Conservation (phyloP, 768 basidiomycete species). For the Mycena albidolilacea region DNA sequence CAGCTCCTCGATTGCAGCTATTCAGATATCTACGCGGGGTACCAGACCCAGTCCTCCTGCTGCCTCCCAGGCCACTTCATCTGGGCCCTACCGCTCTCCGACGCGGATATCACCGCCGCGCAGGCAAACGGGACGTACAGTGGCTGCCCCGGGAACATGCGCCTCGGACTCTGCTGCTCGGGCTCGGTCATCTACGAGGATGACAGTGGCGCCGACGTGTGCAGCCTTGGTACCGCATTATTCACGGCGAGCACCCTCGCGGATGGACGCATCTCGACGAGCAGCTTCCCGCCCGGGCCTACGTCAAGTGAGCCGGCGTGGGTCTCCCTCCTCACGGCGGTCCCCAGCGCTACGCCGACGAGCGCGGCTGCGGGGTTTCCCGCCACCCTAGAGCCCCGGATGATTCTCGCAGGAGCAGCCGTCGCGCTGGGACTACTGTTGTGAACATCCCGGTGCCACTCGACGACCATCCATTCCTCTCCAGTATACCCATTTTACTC, state of each 20-base stretch:
- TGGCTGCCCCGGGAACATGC: constrained; percentile 25
- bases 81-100: constrained; percentile 17
- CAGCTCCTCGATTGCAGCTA: constrained; percentile 11
- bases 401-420: constrained; percentile 2
- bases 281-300: constrained; percentile 16
- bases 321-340: not conserved
- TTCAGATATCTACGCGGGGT: not conserved
- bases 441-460: not conserved
- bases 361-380: not conserved
- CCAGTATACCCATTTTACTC: no score
- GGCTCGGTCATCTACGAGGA: constrained; percentile 22
- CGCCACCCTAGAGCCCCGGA: not conserved
- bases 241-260: constrained; percentile 14
- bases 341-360: not conserved
- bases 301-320: constrained; percentile 15
- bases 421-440: constrained; percentile 11
- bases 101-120: constrained; percentile 12
- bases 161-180: constrained; percentile 21
- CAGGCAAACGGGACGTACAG: constrained; percentile 24
- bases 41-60: not conserved
- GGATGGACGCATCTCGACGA: constrained; percentile 14
- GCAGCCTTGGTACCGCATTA: constrained; percentile 13
- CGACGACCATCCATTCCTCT: no score
- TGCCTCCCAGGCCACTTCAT: not conserved
- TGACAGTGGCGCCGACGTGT: constrained; percentile 22